Conservation (phyloP, 2,329 filamentous ascomycete genomes). For the Hypoxylon sp. region DNA sequence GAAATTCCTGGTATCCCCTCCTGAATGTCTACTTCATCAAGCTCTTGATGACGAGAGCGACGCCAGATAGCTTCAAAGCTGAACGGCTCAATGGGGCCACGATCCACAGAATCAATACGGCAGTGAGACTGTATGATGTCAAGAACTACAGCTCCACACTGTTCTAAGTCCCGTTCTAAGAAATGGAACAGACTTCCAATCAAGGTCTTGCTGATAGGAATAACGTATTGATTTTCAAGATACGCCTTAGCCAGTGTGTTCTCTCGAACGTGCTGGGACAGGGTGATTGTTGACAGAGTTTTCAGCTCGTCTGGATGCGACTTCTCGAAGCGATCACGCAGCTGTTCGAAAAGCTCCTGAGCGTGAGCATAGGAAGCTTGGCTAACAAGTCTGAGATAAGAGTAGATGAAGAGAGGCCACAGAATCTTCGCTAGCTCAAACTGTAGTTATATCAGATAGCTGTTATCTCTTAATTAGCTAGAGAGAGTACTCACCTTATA, state of each 20-base stretch:
- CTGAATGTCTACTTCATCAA: constrained; percentile 74
- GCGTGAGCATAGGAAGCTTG: constrained; percentile 81
- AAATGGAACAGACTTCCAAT: constrained; percentile 89
- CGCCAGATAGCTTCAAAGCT: constrained; percentile 74
- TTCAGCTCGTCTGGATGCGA: constrained; percentile 87
- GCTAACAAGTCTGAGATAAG: constrained; percentile 83
- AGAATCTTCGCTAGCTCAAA: constrained; percentile 89
- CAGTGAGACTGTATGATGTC: constrained; percentile 77
- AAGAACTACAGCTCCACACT: constrained; percentile 83
- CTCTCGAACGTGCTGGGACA: constrained; percentile 83
- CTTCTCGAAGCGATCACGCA: constrained; percentile 78
- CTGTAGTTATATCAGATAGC: constrained; percentile 58
- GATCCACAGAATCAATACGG: constrained; percentile 70
- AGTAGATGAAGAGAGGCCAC: constrained; percentile 96
- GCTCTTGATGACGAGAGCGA: constrained; percentile 72
- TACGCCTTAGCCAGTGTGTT: constrained; percentile 87
- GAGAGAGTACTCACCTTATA: constrained; percentile 78
- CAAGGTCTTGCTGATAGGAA: constrained; percentile 89
- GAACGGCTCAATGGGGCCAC: constrained; percentile 75
- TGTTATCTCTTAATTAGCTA: constrained; percentile 37
- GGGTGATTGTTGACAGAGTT: constrained; percentile 78
- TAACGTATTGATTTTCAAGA: constrained; percentile 86
- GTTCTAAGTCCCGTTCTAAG: constrained; percentile 86
- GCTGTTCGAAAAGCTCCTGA: constrained; percentile 78
- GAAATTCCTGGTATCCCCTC: constrained; percentile 73